Evolutionary conservation across 1,284 basidiomycete species (phyloP), one percentile per base, ranked within the genome.

Genomic region (Austropuccinia psidii): DNA sequence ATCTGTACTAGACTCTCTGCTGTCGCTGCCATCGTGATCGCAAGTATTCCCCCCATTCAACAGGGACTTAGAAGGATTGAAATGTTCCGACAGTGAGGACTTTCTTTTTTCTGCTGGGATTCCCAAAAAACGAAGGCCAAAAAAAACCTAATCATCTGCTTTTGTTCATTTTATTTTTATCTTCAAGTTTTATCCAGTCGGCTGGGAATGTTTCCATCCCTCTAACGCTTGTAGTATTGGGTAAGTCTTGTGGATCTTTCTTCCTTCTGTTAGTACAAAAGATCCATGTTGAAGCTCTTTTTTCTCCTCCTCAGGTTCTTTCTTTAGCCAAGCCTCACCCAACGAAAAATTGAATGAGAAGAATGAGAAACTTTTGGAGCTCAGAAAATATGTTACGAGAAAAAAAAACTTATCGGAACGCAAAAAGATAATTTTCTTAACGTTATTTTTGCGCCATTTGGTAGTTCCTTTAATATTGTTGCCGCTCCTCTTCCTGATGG

Each of bases 211-310:
- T 81, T 76, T 81, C 81, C 17, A 81, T 83, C 29, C 82, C 82
- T 0, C 76, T 83, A 54, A 83, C 82, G 27, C 80, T 83, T 75
- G 78, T 83, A 17, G 81, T 82, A 49, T 79, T 83, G 41, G 82
- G 82, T 73, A n/a, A n/a, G n/a, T n/a, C n/a, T n/a, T 43, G 70
- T 39, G 2, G 4, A 24, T 41, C 39, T 11, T 29, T 57, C 15
- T 76, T 77, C 24, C 80, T 79, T 76, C 80, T 79, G 70, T 75
- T 11, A 21, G 31, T 31, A 9, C 8, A 2, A 27, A 41, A 5
- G 29, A 13, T 29, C 6, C 1, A 24, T 21, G 11, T 45, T 15
- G 27, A 62, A 37, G 39, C 24, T 41, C 39, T 15, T 45, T 49
- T 55, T 57, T 60, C 58, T 37, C 55, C 13, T 47, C 55, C 8